phyloP scores from a whole-genome alignment of 371 early-diverging fungal species.

The Syncephalis plumigaleata region DNA sequence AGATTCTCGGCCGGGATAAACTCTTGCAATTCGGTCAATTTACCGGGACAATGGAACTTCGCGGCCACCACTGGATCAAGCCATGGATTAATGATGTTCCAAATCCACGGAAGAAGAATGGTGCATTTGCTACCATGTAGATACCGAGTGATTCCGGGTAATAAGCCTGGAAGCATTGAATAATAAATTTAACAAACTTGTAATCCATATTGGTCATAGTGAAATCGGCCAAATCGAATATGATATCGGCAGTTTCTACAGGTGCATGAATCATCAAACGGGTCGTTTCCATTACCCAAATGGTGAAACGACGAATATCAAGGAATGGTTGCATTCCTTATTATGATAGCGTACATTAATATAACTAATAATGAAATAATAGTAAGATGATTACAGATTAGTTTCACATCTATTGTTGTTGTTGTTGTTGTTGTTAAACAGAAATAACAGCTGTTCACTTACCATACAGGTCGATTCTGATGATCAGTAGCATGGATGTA shows the following conservation, averaged over 20 bases:
- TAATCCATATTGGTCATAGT: conserved; percentile 70
- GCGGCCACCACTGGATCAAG: conserved; percentile 81
- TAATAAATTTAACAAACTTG: conserved; percentile 59
- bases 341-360: conserved; percentile 39
- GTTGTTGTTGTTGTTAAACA: background rate
- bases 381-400: background rate
- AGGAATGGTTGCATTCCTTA: conserved; percentile 32
- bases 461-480: conserved; percentile 35
- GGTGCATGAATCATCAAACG: conserved; percentile 57
- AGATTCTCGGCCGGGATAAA: conserved; percentile 27
- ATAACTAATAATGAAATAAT: conserved; percentile 30
- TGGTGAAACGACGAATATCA: conserved; percentile 34
- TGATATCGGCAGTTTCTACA: conserved; percentile 50
- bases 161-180: conserved; percentile 63
- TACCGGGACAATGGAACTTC: conserved; percentile 55
- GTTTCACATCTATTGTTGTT: background rate
- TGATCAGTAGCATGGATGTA: conserved; percentile 38
- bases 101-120: conserved; percentile 77
- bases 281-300: conserved; percentile 73
- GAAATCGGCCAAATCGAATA: conserved; percentile 74
- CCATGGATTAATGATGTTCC: conserved; percentile 61
- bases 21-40: conserved; percentile 34
- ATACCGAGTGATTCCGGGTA: conserved; percentile 77
- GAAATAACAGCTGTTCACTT: conserved; percentile 9
- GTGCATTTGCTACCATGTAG: conserved; percentile 62